These are phyloP conservation scores for Thermothelomyces thermophilus DNA, from an alignment of 2,329 filamentous ascomycete genomes.

Conservation along the genomic window DNA sequence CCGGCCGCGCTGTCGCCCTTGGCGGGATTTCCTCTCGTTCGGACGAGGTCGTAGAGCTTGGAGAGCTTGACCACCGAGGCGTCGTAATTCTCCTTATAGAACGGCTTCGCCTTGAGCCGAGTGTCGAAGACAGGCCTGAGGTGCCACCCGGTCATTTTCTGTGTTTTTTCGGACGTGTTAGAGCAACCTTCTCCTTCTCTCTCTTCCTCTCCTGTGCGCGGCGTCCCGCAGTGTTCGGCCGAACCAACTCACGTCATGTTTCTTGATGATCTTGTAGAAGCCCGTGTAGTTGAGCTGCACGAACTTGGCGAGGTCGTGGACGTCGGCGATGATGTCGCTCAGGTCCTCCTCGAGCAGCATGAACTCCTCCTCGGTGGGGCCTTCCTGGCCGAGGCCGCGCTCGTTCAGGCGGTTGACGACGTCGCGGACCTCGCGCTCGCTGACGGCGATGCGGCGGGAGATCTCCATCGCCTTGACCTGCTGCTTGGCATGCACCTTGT, in stretches of 20 bases:
- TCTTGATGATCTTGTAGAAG: slow-evolving; percentile 99
- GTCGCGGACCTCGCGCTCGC: slow-evolving; percentile 82
- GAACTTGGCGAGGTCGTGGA: slow-evolving; percentile 96
- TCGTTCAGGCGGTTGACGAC: slow-evolving; percentile 71
- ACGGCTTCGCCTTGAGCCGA: slow-evolving; percentile 89
- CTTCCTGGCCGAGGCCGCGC: slow-evolving; percentile 49
- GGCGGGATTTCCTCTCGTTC: slow-evolving; percentile 85
- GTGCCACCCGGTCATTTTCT: slow-evolving; percentile 94
- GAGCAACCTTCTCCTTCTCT: neutral
- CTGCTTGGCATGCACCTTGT: slow-evolving; percentile 97
- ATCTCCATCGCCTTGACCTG: slow-evolving; percentile 97
- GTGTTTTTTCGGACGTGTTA: slow-evolving; percentile 5
- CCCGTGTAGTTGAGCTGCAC: slow-evolving; percentile 98
- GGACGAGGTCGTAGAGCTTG: slow-evolving; percentile 87
- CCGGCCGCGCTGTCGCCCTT: slow-evolving; percentile 89
- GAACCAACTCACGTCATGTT: slow-evolving; percentile 71
- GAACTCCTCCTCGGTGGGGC: slow-evolving; percentile 84
- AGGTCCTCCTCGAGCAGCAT: slow-evolving; percentile 88
- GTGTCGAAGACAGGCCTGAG: slow-evolving; percentile 94
- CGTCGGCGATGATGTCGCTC: slow-evolving; percentile 96
- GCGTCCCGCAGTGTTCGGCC: neutral
- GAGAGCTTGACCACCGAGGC: slow-evolving; percentile 91
- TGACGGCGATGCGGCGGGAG: slow-evolving; percentile 77
- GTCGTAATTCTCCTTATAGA: slow-evolving; percentile 99
- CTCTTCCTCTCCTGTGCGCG: too few species aligned